Evolutionary conservation across 2,329 filamentous ascomycete genomes (phyloP), one percentile per base, ranked within the genome.

Genomic region (Fusarium hostae): DNA sequence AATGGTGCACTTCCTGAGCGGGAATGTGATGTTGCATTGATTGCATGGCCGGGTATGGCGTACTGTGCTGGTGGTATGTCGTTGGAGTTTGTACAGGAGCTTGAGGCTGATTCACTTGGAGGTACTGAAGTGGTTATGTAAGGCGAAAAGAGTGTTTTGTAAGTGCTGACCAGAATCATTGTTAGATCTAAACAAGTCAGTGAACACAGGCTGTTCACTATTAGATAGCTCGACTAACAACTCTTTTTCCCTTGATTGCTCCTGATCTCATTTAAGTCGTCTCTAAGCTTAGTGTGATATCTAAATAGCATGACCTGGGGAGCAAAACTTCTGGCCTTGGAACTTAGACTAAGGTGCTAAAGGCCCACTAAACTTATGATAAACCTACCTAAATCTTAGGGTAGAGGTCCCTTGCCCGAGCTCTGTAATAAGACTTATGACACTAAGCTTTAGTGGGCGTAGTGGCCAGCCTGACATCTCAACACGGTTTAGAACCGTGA

Each of bases 71-170:
- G 45, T 9, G 45, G 45, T 1, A 32, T 48, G 45, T 48, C 45
- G 0, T 22, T 48, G 15, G 45, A 48, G n/a, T 48, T 48, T 9
- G n/a, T 48, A 0, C 45, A 48, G 10, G 45, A 48, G 13, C 45
- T 48, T 13, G 45, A 48, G 28, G 15, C n/a, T 48, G 45, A 48
- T 48, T 48, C 45, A 9, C 45, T 48, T 32, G 45, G 28, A 13
- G 45, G 45, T 15, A 32, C 45, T 9, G n/a, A 32, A 2, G n/a
- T 48, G 0, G 45, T 22, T 7, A 12, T 18, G 28, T 48, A 4
- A 16, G 4, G 3, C 12, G 10, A 22, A 10, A 5, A 6, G 16
- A 13, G 15, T 6, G 1, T 1, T 15, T 12, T 32, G 7, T 10
- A 13, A 22, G 16, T 2, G 5, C 15, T 32, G 15, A 22, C 45